phyloP scores from a whole-genome alignment of 371 early-diverging fungal genomes.

The Entomophthora muscae region DNA sequence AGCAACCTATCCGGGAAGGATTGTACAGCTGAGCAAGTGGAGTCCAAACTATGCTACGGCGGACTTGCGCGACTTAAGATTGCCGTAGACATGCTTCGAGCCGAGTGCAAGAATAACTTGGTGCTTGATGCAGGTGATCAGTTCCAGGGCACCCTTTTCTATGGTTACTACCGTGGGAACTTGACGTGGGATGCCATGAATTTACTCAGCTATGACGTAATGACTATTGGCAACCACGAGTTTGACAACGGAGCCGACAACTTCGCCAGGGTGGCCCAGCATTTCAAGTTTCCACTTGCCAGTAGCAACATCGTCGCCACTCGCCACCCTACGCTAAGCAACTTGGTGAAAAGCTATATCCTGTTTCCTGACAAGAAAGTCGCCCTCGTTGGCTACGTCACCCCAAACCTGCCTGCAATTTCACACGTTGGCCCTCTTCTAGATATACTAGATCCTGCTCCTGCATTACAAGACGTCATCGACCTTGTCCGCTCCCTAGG shows the following conservation, averaged over 20 bases:
- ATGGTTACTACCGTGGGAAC: constrained; percentile 27
- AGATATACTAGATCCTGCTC: constrained; percentile 24
- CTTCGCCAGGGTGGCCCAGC: constrained; percentile 25
- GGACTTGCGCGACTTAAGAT: constrained; percentile 36
- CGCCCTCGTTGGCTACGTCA: constrained; percentile 47
- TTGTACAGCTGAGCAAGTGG: constrained; percentile 23
- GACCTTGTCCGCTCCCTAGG: constrained; percentile 33
- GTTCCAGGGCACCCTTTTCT: constrained; percentile 36
- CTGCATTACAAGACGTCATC: constrained; percentile 30
- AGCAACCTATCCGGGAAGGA: constrained; percentile 31
- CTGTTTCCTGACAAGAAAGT: constrained; percentile 37
- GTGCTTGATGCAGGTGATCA: constrained; percentile 49
- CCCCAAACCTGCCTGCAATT: constrained; percentile 32
- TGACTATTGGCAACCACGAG: constrained; percentile 56
- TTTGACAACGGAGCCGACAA: no score
- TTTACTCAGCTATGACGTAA: constrained; percentile 28
- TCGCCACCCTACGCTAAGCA: constrained; percentile 19
- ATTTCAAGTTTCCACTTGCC: constrained; percentile 36
- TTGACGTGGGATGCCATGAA: no score
- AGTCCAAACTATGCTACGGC: constrained; percentile 25
- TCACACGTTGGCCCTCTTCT: constrained; percentile 28
- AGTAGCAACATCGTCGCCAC: constrained; percentile 38
- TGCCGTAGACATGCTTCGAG: constrained; percentile 25
- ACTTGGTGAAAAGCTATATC: constrained; percentile 38
- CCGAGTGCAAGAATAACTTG: constrained; percentile 16